A percentile compares a stretch with the other conserved stretches of the same genome.
Conservation (phyloP, 2,329 filamentous ascomycete genomes). For the Pseudogymnoascus verrucosus region DNA sequence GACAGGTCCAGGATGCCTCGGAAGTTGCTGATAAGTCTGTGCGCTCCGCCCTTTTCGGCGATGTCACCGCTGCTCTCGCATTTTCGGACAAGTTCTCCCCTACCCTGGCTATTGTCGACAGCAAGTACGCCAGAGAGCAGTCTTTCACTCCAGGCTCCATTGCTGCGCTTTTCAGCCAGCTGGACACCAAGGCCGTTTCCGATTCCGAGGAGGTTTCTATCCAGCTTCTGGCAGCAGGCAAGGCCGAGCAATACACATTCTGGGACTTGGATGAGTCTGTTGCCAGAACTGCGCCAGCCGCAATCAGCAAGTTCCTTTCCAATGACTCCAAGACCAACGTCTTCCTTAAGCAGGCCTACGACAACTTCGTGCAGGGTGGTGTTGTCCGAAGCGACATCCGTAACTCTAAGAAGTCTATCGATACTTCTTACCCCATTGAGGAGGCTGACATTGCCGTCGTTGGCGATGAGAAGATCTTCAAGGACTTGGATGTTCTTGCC, state of each 20-base stretch:
- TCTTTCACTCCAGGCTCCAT: conserved; percentile 48
- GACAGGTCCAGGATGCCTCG: conserved; percentile 70
- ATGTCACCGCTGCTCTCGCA: conserved; percentile 76
- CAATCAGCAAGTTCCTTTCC: conserved; percentile 53
- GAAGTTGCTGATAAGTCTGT: conserved; percentile 66
- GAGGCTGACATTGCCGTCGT: conserved; percentile 73
- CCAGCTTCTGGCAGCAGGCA: conserved; percentile 36
- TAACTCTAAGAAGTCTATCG: conserved; percentile 71
- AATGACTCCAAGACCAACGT: conserved; percentile 61
- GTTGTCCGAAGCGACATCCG: conserved; percentile 77
- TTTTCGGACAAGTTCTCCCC: conserved; percentile 63
- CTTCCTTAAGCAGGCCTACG: conserved; percentile 53
- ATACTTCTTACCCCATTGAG: conserved; percentile 74
- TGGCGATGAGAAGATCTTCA: conserved; percentile 70
- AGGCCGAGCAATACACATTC: conserved; percentile 80
- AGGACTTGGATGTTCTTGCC: conserved; percentile 65
- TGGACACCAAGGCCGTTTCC: conserved; percentile 36
- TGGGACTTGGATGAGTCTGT: conserved; percentile 79
- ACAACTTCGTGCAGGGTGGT: conserved; percentile 66
- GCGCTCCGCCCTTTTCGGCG: conserved; percentile 83
- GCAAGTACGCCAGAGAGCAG: conserved; percentile 77
- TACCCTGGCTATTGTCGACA: conserved; percentile 61
- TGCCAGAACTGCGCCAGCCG: conserved; percentile 55
- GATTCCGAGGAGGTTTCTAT: conserved; percentile 40
- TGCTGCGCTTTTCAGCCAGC: conserved; percentile 41